Conservation (phyloP, 192 early-diverging fungal species). For the Lobosporangium transversale region DNA sequence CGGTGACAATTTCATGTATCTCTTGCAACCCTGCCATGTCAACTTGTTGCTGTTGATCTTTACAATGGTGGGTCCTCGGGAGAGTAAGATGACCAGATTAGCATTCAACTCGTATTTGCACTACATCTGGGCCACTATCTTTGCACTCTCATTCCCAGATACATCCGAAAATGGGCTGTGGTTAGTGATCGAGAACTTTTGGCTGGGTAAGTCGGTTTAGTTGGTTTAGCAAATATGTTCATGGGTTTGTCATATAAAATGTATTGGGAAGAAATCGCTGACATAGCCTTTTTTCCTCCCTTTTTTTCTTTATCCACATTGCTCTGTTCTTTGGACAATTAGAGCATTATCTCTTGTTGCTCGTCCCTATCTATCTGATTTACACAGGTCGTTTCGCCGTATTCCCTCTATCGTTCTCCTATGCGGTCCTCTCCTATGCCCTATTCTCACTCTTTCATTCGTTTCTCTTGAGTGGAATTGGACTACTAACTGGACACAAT, state of each 20-base stretch:
- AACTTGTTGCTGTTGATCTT: slow-evolving; percentile 56
- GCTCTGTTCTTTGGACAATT: neutral
- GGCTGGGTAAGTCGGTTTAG: slow-evolving; percentile 46
- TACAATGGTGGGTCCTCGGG: slow-evolving; percentile 55
- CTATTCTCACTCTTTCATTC: slow-evolving; percentile 63
- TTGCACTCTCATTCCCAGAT: slow-evolving; percentile 61
- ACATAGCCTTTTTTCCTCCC: too few species aligned
- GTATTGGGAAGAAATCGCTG: too few species aligned
- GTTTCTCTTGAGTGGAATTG: slow-evolving; percentile 55
- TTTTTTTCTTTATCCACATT: too few species aligned
- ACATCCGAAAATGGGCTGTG: slow-evolving; percentile 55
- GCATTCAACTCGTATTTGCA: slow-evolving; percentile 65
- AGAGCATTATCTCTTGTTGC: slow-evolving; percentile 62
- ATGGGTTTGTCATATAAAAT: neutral
- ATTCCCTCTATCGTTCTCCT: slow-evolving; percentile 55
- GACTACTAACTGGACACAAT: slow-evolving; percentile 60
- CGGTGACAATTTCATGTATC: slow-evolving; percentile 56
- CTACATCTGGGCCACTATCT: slow-evolving; percentile 64
- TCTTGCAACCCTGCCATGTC: slow-evolving; percentile 69
- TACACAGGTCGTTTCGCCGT: slow-evolving; percentile 62
- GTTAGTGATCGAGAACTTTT: slow-evolving; percentile 66
- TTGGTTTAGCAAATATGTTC: neutral
- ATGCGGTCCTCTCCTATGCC: slow-evolving; percentile 62
- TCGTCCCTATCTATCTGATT: slow-evolving; percentile 63
- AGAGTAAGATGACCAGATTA: slow-evolving; percentile 41